Conservation (phyloP, 2,329 filamentous ascomycete genomes). For the Juglanconis sp. region DNA sequence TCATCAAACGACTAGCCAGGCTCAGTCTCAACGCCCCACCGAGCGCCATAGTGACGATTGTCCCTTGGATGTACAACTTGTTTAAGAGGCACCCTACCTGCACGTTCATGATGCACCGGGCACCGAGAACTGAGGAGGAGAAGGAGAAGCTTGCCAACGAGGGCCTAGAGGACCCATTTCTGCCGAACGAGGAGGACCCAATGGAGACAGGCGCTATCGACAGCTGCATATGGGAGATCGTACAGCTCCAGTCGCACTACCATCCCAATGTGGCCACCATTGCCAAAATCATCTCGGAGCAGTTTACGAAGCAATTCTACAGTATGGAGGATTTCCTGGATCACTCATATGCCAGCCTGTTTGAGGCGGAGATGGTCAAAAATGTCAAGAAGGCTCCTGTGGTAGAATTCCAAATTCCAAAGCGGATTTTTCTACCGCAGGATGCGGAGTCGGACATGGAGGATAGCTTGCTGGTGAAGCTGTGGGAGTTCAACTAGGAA, state of each 20-base stretch:
- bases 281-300: constrained; percentile 88
- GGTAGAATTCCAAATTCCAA: constrained; percentile 91
- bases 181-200: constrained; percentile 72
- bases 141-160: constrained; percentile 58
- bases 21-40: constrained; percentile 86
- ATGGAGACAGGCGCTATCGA: constrained; percentile 85
- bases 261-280: constrained; percentile 96
- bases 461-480: constrained; percentile 55
- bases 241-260: constrained; percentile 87
- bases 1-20: constrained; percentile 88
- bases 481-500: constrained; percentile 53
- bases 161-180: constrained; percentile 70
- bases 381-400: constrained; percentile 82
- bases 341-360: constrained; percentile 81
- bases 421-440: constrained; percentile 66
- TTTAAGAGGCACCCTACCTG: constrained; percentile 85
- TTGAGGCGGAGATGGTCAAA: constrained; percentile 81
- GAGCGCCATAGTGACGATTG: constrained; percentile 78
- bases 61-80: constrained; percentile 95
- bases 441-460: constrained; percentile 44
- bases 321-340: constrained; percentile 97
- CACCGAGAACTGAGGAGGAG: constrained; percentile 54
- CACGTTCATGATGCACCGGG: constrained; percentile 94
- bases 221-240: constrained; percentile 91
- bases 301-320: constrained; percentile 94